Conservation (phyloP, 371 early-diverging fungal genomes). For the Capillidium heterosporum region DNA sequence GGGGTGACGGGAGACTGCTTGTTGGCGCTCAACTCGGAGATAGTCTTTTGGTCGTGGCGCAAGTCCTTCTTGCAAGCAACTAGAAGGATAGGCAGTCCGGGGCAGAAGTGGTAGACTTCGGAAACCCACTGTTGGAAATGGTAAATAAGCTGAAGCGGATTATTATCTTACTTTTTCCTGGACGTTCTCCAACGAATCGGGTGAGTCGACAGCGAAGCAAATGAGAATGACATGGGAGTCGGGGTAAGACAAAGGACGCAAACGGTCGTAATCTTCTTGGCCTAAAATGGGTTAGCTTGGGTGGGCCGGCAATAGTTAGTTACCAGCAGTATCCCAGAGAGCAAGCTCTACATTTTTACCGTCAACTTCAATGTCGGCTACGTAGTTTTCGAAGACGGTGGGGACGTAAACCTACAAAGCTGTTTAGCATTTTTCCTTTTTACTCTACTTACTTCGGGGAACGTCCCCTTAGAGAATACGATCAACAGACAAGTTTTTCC, state of each 20-base stretch:
- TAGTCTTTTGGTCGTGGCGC: conserved; percentile 56
- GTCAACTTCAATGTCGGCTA: conserved; percentile 83
- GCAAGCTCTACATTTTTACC: conserved; percentile 84
- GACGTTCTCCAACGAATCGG: conserved; percentile 90
- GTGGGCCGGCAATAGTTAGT: too few relatives aligned
- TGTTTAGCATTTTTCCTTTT: not conserved
- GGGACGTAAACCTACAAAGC: conserved; percentile 55
- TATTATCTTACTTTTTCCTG: conserved; percentile 44
- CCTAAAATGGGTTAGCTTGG: conserved; percentile 33
- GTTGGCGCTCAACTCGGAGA: conserved; percentile 56
- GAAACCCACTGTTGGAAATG: conserved; percentile 58
- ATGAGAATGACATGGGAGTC: conserved; percentile 94
- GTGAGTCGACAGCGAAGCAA: conserved; percentile 82
- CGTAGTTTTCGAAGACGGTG: conserved; percentile 94
- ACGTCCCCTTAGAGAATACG: conserved; percentile 79
- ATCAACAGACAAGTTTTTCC: conserved; percentile 95
- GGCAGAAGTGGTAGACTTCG: conserved; percentile 79
- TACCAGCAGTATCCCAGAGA: conserved; percentile 98
- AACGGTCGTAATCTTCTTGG: conserved; percentile 89
- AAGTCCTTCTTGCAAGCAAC: conserved; percentile 88
- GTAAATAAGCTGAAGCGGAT: not conserved
- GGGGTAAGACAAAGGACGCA: conserved; percentile 92
- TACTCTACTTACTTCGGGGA: conserved; percentile 87
- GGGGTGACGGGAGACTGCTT: conserved; percentile 62
- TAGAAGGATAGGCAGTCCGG: conserved; percentile 70